Evolutionary conservation across 108 stramenopile genomes (phyloP).

Genomic region (Cyclotella cryptica): DNA sequence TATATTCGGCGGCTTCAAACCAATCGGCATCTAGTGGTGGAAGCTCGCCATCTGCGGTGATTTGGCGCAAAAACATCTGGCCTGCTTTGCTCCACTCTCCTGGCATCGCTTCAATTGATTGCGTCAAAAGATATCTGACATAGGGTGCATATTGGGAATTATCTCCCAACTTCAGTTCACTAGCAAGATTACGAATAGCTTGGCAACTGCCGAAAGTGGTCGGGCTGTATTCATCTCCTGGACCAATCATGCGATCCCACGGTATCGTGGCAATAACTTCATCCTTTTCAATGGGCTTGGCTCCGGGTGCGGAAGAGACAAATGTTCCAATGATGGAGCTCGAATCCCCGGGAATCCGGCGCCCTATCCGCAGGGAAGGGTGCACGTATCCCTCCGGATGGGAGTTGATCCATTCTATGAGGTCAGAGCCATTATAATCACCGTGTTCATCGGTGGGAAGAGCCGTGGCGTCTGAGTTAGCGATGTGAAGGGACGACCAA

Average conservation of each 20-base stretch:
- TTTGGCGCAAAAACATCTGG: conserved; percentile 28
- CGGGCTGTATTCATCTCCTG: conserved; percentile 29
- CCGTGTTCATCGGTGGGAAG: conserved; percentile 52
- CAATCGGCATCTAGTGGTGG: conserved; percentile 45
- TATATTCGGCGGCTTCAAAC: conserved; percentile 11
- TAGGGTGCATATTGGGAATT: conserved; percentile 41
- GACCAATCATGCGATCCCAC: conserved; percentile 48
- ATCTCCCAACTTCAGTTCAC: conserved; percentile 49
- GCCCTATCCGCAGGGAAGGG: conserved; percentile 45
- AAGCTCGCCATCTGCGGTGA: conserved; percentile 26
- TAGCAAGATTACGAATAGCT: conserved; percentile 37
- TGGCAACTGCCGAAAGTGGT: conserved; percentile 37
- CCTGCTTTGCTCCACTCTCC: conserved; percentile 41
- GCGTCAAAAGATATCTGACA: conserved; percentile 50
- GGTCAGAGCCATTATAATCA: conserved; percentile 49
- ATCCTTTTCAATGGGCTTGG: conserved; percentile 36
- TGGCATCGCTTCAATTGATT: conserved; percentile 36
- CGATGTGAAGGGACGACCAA: no score
- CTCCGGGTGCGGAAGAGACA: conserved; percentile 24
- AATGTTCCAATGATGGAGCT: conserved; percentile 41
- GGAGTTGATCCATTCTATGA: conserved; percentile 48
- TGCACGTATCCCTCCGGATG: conserved; percentile 44
- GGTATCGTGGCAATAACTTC: conserved; percentile 49
- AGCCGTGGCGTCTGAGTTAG: neutral
- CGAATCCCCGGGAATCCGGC: conserved; percentile 43